Percentiles rank a stretch among this genome's conserved stretches.
Evolutionary conservation across 352 stramenopile genomes (phyloP).

Genomic region (Pythium pectinolyticum): DNA sequence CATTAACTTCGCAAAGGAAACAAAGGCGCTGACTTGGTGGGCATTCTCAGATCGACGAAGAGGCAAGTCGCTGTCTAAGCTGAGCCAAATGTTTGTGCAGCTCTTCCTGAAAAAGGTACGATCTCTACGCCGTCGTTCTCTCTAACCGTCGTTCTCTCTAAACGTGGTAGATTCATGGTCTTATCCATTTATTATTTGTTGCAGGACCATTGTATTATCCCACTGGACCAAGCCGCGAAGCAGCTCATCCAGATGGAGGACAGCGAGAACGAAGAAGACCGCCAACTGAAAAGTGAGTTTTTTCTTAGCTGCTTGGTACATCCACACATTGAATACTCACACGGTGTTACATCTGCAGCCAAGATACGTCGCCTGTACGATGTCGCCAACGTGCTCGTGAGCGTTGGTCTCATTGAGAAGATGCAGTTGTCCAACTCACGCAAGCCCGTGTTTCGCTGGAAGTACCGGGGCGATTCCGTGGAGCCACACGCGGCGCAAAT

Average conservation of each 20-base stretch:
- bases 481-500: not conserved
- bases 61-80: slow-evolving; percentile 87
- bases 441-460: slow-evolving; percentile 87
- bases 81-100: slow-evolving; percentile 95
- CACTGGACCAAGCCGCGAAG: slow-evolving; percentile 92
- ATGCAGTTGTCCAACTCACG: slow-evolving; percentile 78
- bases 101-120: slow-evolving; percentile 90
- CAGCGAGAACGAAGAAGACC: slow-evolving; percentile 69
- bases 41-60: slow-evolving; percentile 51
- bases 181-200: not conserved
- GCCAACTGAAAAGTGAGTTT: slow-evolving; percentile 77
- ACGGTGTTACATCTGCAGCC: slow-evolving; percentile 39
- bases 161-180: not conserved
- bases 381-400: slow-evolving; percentile 95
- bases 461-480: slow-evolving; percentile 25
- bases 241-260: slow-evolving; percentile 91
- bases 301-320: not conserved
- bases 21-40: not conserved
- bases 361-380: slow-evolving; percentile 97
- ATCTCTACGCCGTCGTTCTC: slow-evolving; percentile 1
- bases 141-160: not conserved
- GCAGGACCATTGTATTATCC: slow-evolving; percentile 88
- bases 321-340: not conserved
- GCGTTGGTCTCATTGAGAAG: slow-evolving; percentile 92
- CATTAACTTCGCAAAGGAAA: no score